Conservation (phyloP, 257 asterid genomes). For the Solanum pimpinellifolium region DNA sequence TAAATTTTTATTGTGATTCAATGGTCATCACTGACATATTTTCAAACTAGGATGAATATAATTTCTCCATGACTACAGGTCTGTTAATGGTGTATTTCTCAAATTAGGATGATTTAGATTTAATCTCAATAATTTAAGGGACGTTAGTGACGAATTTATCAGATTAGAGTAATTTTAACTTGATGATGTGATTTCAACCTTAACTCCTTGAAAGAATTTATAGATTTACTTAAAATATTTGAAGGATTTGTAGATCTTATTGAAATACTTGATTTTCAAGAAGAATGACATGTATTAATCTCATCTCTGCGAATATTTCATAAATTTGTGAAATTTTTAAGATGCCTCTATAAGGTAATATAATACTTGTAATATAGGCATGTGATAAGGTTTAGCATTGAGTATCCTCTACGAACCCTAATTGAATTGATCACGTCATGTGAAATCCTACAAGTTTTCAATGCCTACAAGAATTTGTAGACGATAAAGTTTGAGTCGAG, state of each 20-base stretch:
- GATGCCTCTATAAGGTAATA: not conserved
- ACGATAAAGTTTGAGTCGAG: not conserved
- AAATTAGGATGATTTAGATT: not conserved
- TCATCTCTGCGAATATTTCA: not conserved
- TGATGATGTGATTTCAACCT: not conserved
- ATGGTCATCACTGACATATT: not conserved
- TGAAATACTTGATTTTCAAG: not conserved
- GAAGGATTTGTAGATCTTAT: not conserved
- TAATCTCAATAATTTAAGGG: not conserved
- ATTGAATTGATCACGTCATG: not conserved
- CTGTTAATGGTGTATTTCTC: not conserved
- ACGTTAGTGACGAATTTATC: not conserved
- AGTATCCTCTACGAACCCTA: not conserved
- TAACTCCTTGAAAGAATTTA: not conserved
- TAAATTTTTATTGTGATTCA: too few relatives aligned
- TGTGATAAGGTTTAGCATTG: not conserved
- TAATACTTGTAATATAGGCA: not conserved
- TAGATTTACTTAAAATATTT: not conserved
- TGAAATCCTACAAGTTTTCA: not conserved
- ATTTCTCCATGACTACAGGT: not conserved
- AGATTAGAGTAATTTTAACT: not conserved
- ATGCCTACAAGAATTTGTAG: not conserved
- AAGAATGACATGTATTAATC: not conserved
- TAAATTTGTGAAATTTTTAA: not conserved
- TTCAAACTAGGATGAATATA: not conserved